phyloP scores from a whole-genome alignment of 1,139 yeast species.

The Blastobotrys proliferans region DNA sequence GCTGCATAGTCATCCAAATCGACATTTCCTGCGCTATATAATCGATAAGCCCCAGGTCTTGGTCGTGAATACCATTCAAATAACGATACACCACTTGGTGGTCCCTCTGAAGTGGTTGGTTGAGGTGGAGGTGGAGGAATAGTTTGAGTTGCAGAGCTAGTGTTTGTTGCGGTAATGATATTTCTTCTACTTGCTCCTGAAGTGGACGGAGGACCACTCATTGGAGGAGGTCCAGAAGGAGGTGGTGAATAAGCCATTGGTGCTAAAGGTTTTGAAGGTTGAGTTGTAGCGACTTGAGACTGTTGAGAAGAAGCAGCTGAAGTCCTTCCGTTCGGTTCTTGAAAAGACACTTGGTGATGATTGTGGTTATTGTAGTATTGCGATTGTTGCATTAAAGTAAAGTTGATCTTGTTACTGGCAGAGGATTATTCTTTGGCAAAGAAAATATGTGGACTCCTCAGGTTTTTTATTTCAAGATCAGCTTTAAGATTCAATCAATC shows the following conservation, averaged over 20 bases:
- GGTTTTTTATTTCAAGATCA: not conserved
- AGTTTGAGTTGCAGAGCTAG: conserved; percentile 6
- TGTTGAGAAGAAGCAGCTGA: conserved; percentile 1
- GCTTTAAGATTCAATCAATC: not conserved
- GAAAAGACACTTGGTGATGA: not conserved
- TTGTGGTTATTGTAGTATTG: not conserved
- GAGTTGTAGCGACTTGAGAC: no score
- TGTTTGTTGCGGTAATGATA: not conserved
- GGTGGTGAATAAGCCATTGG: conserved; percentile 8
- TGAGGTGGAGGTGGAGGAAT: not conserved
- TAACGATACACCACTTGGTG: conserved; percentile 10
- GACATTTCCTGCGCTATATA: conserved; percentile 10
- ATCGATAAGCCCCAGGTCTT: conserved; percentile 8
- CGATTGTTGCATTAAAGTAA: not conserved
- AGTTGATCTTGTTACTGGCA: not conserved
- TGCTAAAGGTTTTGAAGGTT: conserved; percentile 4
- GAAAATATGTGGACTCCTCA: not conserved
- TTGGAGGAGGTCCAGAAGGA: not conserved
- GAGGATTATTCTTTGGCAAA: not conserved
- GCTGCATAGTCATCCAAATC: conserved; percentile 11
- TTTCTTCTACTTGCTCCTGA: conserved; percentile 2
- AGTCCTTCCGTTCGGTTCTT: not conserved
- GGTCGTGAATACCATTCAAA: conserved; percentile 12
- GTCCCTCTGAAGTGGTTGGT: not conserved
- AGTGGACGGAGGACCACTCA: not conserved